phyloP scores from a whole-genome alignment of 2,329 filamentous ascomycete species.

The Fusarium coffeatum region DNA sequence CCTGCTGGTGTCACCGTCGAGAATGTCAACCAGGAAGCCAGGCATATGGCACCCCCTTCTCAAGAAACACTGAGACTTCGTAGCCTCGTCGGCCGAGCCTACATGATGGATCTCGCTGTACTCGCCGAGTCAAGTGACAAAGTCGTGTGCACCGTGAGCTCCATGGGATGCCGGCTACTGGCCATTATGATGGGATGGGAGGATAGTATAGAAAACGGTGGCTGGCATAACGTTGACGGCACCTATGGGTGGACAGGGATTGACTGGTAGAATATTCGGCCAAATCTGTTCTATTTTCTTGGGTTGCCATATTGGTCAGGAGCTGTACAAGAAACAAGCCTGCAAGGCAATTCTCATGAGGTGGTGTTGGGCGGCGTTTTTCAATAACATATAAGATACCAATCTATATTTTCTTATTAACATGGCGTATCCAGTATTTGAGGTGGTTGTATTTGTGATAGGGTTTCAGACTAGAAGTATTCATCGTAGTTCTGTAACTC shows the following conservation, averaged over 20 bases:
- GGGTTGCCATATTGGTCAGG: not conserved
- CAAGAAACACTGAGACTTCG: conserved; percentile 73
- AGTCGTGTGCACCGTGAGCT: conserved; percentile 81
- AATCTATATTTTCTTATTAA: conserved; percentile 9
- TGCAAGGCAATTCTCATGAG: conserved; percentile 21
- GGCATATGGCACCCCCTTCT: conserved; percentile 52
- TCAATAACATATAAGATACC: conserved; percentile 28
- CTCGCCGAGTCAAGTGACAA: conserved; percentile 74
- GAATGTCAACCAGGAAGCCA: conserved; percentile 43
- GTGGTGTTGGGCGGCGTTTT: conserved; percentile 39
- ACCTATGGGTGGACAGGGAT: conserved; percentile 70
- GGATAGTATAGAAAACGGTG: conserved; percentile 65
- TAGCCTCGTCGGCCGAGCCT: conserved; percentile 81
- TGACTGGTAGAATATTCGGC: conserved; percentile 45
- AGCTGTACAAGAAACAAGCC: not conserved
- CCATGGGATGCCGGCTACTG: conserved; percentile 77
- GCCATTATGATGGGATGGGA: conserved; percentile 93
- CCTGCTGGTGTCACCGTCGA: conserved; percentile 44
- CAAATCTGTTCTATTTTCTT: not conserved
- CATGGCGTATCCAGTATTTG: not conserved
- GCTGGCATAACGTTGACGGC: conserved; percentile 86
- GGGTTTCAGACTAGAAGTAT: not conserved
- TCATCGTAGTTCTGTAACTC: not conserved
- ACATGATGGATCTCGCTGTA: conserved; percentile 83
- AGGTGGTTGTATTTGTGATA: not conserved